Evolutionary conservation across 192 early-diverging fungal species (phyloP).

Genomic region (Dissophora ornata): DNA sequence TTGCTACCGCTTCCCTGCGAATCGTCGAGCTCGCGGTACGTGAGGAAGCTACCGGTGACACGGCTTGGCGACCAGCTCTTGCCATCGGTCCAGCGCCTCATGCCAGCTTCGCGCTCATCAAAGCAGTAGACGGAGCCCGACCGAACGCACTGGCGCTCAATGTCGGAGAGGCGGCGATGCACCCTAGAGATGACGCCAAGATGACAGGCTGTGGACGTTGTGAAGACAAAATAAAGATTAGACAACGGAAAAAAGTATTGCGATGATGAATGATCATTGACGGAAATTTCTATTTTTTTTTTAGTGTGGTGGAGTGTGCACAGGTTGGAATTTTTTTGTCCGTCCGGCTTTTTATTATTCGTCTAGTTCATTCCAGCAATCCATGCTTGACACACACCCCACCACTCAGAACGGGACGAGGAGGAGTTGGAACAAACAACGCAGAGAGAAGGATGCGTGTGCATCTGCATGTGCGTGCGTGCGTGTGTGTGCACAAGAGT

Average conservation of each 20-base stretch:
- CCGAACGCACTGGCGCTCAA: slow-evolving; percentile 81
- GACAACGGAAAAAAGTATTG: too few relatives aligned
- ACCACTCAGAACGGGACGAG: too few relatives aligned
- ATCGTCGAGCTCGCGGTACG: slow-evolving; percentile 85
- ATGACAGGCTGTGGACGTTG: slow-evolving; percentile 86
- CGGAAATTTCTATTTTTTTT: not conserved
- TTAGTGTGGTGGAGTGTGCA: too few relatives aligned
- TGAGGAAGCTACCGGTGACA: slow-evolving; percentile 89
- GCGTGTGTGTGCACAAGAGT: too few relatives aligned
- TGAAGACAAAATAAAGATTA: not conserved
- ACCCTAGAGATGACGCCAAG: slow-evolving; percentile 77
- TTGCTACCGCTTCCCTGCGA: slow-evolving; percentile 34
- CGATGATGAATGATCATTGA: not conserved
- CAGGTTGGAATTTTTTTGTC: too few relatives aligned
- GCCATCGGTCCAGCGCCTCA: slow-evolving; percentile 94
- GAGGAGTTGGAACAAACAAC: too few relatives aligned
- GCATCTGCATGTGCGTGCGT: too few relatives aligned
- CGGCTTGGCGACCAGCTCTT: slow-evolving; percentile 89
- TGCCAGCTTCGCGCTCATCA: slow-evolving; percentile 92
- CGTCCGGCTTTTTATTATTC: too few relatives aligned
- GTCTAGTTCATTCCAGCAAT: too few relatives aligned
- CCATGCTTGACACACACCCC: too few relatives aligned
- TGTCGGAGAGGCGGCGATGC: slow-evolving; percentile 83
- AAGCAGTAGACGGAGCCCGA: slow-evolving; percentile 92
- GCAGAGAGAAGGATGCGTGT: too few relatives aligned